Evolutionary conservation across 2,329 filamentous ascomycete species (phyloP), one percentile per base, ranked within the genome.

Genomic region (Fusarium sp.): DNA sequence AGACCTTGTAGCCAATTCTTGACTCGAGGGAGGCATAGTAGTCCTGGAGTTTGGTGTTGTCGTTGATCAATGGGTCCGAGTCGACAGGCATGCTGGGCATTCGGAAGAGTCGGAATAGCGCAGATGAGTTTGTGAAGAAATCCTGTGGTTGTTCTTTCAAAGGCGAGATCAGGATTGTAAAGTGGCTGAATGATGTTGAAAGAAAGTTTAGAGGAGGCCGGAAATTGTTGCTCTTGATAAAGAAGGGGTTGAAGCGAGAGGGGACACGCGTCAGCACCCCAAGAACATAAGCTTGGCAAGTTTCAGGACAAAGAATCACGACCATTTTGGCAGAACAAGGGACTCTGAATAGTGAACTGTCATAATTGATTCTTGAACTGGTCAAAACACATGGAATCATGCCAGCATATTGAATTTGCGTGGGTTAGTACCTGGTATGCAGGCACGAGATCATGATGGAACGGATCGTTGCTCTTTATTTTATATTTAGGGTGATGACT

Each of bases 11-110:
- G 1, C 84, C 84, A 58, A 85, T 74, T 24, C 84, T 78, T 0
- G 83, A 85, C 72, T 88, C 85, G 29, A 86, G 77, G 2, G 83
- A 84, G 62, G 77, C 47, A 75, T 88, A 88, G 76, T 88, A 88
- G 6, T 80, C 73, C 71, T 86, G 82, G 11, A 87, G 77, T 13
- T 79, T 66, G 4, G 81, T 78, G 67, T 86, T 86, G 22, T 76
- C 52, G 71, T 84, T 83, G 73, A 85, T 84, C 20, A 82, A 79
- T 11, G 81, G 80, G 24, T 66, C 42, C 18, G 67, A 42, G 22
- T 37, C 42, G 24, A 42, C 45, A 7, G 62, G 40, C 62, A 66
- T 64, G 35, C 5, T 50, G 37, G 14, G 34, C 38, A 10, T 7
- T 14, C 42, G 42, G 42, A 45, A 22, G 42, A 6, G 11, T 45